A percentile compares a stretch with the other conserved stretches of the same genome.
These are phyloP conservation scores for Blastosporella zonata DNA, from an alignment of 1,284 basidiomycete species.

Conservation along the genomic window DNA sequence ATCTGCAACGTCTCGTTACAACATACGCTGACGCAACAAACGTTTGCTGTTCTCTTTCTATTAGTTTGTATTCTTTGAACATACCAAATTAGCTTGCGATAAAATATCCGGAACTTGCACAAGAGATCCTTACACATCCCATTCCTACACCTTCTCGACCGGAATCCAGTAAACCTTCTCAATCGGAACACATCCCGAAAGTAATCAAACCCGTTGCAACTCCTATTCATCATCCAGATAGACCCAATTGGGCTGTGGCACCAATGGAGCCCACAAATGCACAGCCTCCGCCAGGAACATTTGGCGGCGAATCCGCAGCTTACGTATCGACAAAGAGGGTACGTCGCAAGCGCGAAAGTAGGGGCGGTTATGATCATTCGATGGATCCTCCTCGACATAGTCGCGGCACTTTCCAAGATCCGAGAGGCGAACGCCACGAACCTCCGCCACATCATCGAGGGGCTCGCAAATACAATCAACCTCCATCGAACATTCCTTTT, in stretches of 20 bases:
- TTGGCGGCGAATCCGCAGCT: neutral
- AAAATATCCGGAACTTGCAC: constrained; percentile 31
- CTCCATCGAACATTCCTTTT: neutral
- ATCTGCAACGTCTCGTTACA: constrained; percentile 20
- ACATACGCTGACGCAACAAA: constrained; percentile 41
- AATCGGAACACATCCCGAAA: neutral
- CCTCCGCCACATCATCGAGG: constrained; percentile 2
- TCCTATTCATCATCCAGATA: constrained; percentile 12
- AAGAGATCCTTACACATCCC: constrained; percentile 24
- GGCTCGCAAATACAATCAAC: constrained; percentile 2
- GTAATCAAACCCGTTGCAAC: constrained; percentile 1
- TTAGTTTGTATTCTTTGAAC: neutral
- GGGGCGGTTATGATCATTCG: neutral
- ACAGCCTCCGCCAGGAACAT: neutral
- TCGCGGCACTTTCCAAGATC: constrained; percentile 1
- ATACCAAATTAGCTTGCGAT: constrained; percentile 28
- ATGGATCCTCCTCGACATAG: neutral
- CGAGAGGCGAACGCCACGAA: constrained; percentile 6
- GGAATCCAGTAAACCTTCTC: neutral
- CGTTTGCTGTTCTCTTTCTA: constrained; percentile 21
- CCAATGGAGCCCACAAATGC: neutral
- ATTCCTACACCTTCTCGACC: constrained; percentile 9
- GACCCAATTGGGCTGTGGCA: constrained; percentile 19
- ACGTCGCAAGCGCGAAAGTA: constrained; percentile 5
- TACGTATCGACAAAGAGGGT: neutral